These are phyloP conservation scores for Phylloporus sp. DNA, from an alignment of 768 basidiomycete species.

Conservation along the genomic window DNA sequence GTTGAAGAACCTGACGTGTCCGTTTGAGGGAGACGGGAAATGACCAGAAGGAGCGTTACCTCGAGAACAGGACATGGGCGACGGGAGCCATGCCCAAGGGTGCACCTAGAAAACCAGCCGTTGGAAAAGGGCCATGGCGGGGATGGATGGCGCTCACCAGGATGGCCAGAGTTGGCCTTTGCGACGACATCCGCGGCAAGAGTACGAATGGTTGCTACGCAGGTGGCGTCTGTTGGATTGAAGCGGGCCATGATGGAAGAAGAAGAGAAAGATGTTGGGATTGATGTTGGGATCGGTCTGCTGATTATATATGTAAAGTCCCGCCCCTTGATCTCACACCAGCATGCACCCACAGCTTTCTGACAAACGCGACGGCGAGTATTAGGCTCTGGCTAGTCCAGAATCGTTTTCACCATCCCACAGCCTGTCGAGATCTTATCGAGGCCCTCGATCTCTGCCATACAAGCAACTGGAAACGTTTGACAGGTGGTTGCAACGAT, in stretches of 20 bases:
- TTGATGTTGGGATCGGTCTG: no score
- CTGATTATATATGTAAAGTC: constrained; percentile 11
- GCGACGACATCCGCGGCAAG: constrained; percentile 73
- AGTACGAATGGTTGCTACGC: constrained; percentile 69
- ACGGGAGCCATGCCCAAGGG: constrained; percentile 92
- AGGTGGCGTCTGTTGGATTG: constrained; percentile 44
- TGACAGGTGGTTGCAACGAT: constrained; percentile 66
- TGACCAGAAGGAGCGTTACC: constrained; percentile 34
- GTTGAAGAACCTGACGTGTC: constrained; percentile 63
- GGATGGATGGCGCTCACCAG: constrained; percentile 39
- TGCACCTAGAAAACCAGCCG: constrained; percentile 51
- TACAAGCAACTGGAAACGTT: constrained; percentile 53
- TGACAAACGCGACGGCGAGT: constrained; percentile 54
- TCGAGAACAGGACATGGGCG: constrained; percentile 74
- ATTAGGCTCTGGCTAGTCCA: background rate
- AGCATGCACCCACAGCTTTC: constrained; percentile 69
- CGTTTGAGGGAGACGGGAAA: background rate
- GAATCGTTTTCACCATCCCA: constrained; percentile 7
- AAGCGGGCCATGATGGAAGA: constrained; percentile 37
- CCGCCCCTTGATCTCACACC: constrained; percentile 2
- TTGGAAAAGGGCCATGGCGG: background rate
- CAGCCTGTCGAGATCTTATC: constrained; percentile 74
- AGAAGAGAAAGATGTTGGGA: constrained; percentile 4
- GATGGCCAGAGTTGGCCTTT: constrained; percentile 93
- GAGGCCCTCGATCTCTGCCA: constrained; percentile 73